Conservation (phyloP, 2,329 filamentous ascomycete genomes). For the Talaromyces sp. region DNA sequence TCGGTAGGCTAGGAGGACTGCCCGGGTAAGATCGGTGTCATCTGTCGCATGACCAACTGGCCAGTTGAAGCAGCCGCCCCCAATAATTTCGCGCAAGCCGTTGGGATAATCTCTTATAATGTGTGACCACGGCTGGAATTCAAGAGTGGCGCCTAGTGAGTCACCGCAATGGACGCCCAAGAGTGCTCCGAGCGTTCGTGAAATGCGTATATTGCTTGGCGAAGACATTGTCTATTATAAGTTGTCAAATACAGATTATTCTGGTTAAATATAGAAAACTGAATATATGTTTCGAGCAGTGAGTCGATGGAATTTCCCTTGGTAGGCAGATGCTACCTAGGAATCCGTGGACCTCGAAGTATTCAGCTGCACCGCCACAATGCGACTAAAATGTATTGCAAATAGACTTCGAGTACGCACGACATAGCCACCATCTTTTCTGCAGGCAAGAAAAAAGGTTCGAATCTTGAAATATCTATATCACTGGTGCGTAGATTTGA, state of each 20-base stretch:
- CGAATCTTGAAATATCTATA: not conserved
- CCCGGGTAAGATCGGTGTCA: conserved; percentile 7
- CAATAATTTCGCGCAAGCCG: not conserved
- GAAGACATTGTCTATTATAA: not conserved
- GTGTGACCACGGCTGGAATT: conserved; percentile 7
- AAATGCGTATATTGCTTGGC: conserved; percentile 1
- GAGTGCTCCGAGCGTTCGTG: not conserved
- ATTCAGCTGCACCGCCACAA: conserved; percentile 1
- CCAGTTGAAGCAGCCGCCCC: conserved; percentile 2
- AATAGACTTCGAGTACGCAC: not conserved
- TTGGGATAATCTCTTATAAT: conserved; percentile 8
- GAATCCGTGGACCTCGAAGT: not conserved
- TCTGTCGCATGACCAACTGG: conserved; percentile 5
- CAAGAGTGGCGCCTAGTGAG: conserved; percentile 5
- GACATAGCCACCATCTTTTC: not conserved
- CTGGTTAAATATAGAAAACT: not conserved
- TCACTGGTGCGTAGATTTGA: too few relatives aligned
- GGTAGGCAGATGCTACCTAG: not conserved
- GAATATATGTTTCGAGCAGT: not conserved
- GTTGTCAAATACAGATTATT: not conserved
- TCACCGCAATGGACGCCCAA: conserved; percentile 10
- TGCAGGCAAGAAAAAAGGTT: too few relatives aligned
- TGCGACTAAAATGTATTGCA: not conserved
- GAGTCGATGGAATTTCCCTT: not conserved
- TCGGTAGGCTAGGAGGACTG: conserved; percentile 2